These are phyloP conservation scores for Suillus subluteus DNA, from an alignment of 768 basidiomycete genomes.

Conservation along the genomic window DNA sequence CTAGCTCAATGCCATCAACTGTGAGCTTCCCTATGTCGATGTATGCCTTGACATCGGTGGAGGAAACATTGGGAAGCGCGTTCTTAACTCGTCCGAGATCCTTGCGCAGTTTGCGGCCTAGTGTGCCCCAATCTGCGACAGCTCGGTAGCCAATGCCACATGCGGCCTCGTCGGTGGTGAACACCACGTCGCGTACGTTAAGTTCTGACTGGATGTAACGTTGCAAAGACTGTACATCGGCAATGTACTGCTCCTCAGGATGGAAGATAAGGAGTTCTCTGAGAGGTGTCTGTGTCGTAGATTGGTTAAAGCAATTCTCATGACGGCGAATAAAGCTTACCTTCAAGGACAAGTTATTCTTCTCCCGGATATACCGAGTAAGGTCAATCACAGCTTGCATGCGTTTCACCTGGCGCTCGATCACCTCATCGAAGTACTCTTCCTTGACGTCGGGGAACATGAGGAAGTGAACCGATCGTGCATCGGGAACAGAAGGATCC, in stretches of 20 bases:
- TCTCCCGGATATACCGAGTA: constrained; percentile 85
- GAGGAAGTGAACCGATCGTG: constrained; percentile 94
- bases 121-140: constrained; percentile 92
- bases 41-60: constrained; percentile 83
- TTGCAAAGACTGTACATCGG: constrained; percentile 82
- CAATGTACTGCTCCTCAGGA: constrained; percentile 78
- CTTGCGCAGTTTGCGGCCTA: constrained; percentile 93
- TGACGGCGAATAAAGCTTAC: constrained; percentile 44
- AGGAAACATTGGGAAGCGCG: constrained; percentile 78
- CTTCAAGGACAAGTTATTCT: constrained; percentile 86
- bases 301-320: constrained; percentile 6
- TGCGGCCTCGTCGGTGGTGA: constrained; percentile 84
- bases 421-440: constrained; percentile 91
- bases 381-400: constrained; percentile 97
- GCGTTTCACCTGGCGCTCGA: constrained; percentile 91
- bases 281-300: constrained; percentile 71
- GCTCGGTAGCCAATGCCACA: constrained; percentile 92
- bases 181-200: constrained; percentile 88
- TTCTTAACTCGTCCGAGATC: constrained; percentile 89
- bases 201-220: constrained; percentile 93
- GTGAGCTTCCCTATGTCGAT: constrained; percentile 71
- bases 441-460: constrained; percentile 91
- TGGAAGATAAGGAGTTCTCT: constrained; percentile 96
- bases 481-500: constrained; percentile 69
- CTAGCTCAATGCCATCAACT: constrained; percentile 89